Evolutionary conservation across 2,329 filamentous ascomycete species (phyloP), one percentile per base, ranked within the genome.

Genomic region (Apiospora koreana): DNA sequence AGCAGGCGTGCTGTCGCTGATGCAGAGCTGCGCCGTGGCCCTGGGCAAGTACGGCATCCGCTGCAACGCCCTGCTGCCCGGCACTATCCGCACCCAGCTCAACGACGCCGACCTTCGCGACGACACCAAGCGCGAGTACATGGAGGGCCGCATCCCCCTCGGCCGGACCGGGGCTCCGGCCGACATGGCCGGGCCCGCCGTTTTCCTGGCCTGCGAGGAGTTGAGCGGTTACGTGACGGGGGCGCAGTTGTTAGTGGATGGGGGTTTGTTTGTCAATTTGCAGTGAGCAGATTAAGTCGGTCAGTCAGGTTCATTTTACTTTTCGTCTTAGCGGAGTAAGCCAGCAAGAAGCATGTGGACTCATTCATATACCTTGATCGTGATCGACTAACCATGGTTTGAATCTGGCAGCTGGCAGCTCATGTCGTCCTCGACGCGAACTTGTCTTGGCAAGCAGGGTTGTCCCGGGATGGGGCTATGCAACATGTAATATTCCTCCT

Each of bases 221-320:
- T 81, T 97, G 82, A 95, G 92, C 79, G 88, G 88, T 31, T 96
- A 95, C 81, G 92, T 96, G 71, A 95, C 90, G 71, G 94, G 94
- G 0, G 91, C 94, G 21, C 93, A 96, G 81, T 78, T 97, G 74
- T 80, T 97, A 73, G 94, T 97, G 18, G 94, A 97, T 81, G 95
- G 94, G 14, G 94, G 95, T 0, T 80, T 95, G 72, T 97, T 96
- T 85, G 94, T 97, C 21, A 97, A 97, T 81, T 83, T 97, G 75
- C 94, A 96, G 81, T 95, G 71, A 75, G 50, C 18, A 9, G 18
- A 31, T n/a, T n/a, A n/a, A n/a, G n/a, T n/a, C n/a, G n/a, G n/a
- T n/a, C n/a, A n/a, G n/a, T n/a, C n/a, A n/a, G n/a, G n/a, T n/a
- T n/a, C n/a, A n/a, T n/a, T n/a, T n/a, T n/a, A n/a, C n/a, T n/a